These are phyloP conservation scores for Aureobasidium leucospermi DNA, from an alignment of 2,329 filamentous ascomycete species.

Conservation along the genomic window DNA sequence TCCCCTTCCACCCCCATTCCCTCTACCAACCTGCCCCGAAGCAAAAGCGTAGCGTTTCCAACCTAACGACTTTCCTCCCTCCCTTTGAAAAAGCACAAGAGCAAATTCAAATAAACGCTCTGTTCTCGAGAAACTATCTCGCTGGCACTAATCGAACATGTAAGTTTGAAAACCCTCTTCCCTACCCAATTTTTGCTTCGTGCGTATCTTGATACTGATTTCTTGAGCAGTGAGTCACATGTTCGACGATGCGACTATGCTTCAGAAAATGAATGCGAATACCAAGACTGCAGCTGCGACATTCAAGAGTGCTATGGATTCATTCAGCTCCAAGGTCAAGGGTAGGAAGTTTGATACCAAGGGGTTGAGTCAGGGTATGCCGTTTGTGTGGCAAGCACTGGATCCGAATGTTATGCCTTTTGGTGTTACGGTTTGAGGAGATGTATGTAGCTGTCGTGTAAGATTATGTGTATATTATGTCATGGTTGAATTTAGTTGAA, in stretches of 20 bases:
- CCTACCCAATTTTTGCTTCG: background rate
- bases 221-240: background rate
- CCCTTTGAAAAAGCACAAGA: background rate
- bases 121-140: background rate
- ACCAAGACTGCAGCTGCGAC: background rate
- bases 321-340: background rate
- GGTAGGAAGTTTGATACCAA: background rate
- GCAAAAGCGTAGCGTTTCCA: background rate
- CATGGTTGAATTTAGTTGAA: too few relatives aligned
- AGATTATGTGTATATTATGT: too few relatives aligned
- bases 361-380: background rate
- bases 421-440: background rate
- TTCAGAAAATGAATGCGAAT: background rate
- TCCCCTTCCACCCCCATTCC: background rate
- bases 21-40: background rate
- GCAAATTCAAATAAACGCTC: background rate
- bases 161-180: background rate
- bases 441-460: too few relatives aligned
- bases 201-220: background rate
- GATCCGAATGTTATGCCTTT: background rate
- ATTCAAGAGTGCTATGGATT: background rate
- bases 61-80: background rate
- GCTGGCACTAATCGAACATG: background rate
- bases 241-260: background rate
- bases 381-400: background rate